phyloP scores from a whole-genome alignment of 371 early-diverging fungal genomes.

The Rhizomucor miehei region DNA sequence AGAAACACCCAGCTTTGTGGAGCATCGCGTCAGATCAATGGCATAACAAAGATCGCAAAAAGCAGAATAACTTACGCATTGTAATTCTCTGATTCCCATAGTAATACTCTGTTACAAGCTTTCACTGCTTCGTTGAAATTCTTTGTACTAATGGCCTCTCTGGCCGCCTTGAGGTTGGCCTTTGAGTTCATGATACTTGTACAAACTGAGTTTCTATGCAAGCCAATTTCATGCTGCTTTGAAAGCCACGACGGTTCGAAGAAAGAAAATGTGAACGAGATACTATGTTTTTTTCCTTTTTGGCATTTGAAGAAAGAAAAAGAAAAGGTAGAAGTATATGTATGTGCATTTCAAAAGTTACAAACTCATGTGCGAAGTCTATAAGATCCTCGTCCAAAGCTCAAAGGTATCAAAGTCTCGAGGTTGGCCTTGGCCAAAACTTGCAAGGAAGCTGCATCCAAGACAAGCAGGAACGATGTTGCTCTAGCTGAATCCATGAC shows the following conservation, averaged over 20 bases:
- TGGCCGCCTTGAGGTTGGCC: constrained; percentile 73
- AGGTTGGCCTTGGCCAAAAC: constrained; percentile 65
- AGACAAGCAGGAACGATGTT: constrained; percentile 64
- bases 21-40: background rate
- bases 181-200: constrained; percentile 55
- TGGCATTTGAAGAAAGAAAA: too few species aligned
- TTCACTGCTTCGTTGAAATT: constrained; percentile 73
- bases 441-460: constrained; percentile 68
- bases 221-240: too few species aligned
- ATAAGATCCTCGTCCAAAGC: constrained; percentile 55
- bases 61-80: constrained; percentile 57
- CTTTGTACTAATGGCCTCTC: constrained; percentile 70
- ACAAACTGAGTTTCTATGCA: background rate
- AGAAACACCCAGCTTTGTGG: constrained; percentile 64
- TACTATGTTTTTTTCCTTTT: too few species aligned
- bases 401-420: constrained; percentile 57
- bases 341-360: too few species aligned
- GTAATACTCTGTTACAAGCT: constrained; percentile 66
- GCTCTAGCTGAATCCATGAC: constrained; percentile 65
- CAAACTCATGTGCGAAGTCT: constrained; percentile 7
- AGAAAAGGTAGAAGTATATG: background rate
- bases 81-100: constrained; percentile 75
- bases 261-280: too few species aligned
- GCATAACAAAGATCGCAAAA: background rate
- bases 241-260: too few species aligned